A percentile compares a stretch with the other conserved stretches of the same genome.
Evolutionary conservation across 371 early-diverging fungal genomes (phyloP).

Genomic region (Basidiobolus meristosporus): DNA sequence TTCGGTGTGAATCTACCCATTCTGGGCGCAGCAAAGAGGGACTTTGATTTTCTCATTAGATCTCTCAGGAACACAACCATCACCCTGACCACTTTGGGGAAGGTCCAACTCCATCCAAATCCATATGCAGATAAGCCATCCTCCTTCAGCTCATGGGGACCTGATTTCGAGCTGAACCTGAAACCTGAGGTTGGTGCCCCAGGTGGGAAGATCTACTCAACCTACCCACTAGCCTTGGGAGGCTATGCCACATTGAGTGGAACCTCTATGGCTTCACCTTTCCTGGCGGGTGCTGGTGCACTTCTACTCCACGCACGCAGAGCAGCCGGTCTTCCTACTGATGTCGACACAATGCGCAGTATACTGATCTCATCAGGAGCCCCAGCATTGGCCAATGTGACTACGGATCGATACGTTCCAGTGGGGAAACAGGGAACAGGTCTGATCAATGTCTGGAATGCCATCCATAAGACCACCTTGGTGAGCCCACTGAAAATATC

Average conservation of each 20-base stretch:
- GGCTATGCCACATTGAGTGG: constrained; percentile 21
- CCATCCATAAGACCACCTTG: constrained; percentile 22
- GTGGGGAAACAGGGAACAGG: constrained; percentile 53
- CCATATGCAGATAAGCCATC: constrained; percentile 20
- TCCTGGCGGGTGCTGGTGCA: constrained; percentile 20
- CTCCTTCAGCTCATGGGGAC: constrained; percentile 40
- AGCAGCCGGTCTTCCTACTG: no score
- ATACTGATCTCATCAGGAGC: no score
- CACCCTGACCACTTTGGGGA: background rate
- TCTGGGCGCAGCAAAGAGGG: background rate
- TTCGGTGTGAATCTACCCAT: background rate
- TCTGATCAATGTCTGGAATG: constrained; percentile 35
- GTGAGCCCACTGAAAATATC: constrained; percentile 37
- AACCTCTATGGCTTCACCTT: constrained; percentile 31
- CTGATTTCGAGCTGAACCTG: constrained; percentile 36
- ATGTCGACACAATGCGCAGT: no score
- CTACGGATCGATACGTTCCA: constrained; percentile 5
- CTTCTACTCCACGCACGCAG: no score
- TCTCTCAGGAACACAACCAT: background rate
- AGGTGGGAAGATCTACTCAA: constrained; percentile 51
- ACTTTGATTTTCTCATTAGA: background rate
- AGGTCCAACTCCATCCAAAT: background rate
- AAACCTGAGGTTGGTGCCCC: constrained; percentile 49
- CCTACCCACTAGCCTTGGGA: constrained; percentile 21
- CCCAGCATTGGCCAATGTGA: no score